Conservation (phyloP, 139 green algal genomes). For the Chlorella sp. region DNA sequence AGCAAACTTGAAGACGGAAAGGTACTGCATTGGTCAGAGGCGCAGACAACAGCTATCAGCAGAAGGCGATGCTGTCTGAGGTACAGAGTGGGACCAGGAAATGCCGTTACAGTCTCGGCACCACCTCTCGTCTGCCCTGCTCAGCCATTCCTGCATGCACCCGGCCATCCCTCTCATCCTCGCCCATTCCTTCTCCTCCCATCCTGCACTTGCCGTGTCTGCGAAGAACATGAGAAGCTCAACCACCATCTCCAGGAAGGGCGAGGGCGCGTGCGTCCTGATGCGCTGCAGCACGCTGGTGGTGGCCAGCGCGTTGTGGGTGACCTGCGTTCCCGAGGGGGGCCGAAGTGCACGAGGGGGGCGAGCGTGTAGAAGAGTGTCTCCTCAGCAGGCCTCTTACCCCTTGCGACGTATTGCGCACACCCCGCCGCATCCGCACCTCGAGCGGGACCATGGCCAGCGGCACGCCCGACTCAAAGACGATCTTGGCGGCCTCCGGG, state of each 20-base stretch:
- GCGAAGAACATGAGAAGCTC: conserved; percentile 78
- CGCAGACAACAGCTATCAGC: too few relatives aligned
- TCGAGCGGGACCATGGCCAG: conserved; percentile 96
- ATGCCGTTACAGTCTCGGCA: too few relatives aligned
- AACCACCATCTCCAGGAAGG: conserved; percentile 56
- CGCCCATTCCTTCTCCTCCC: background rate
- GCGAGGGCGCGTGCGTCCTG: background rate
- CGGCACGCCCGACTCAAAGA: conserved; percentile 76
- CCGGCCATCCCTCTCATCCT: background rate
- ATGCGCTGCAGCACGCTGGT: conserved; percentile 65
- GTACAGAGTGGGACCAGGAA: too few relatives aligned
- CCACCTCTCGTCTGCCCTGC: too few relatives aligned
- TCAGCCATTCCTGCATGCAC: background rate
- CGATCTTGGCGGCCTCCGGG: conserved; percentile 85
- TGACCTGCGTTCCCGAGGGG: conserved; percentile 14
- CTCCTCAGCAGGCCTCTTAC: background rate
- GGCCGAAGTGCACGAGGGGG: background rate
- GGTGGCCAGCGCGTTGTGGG: conserved; percentile 88
- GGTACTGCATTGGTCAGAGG: too few relatives aligned
- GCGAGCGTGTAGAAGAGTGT: background rate
- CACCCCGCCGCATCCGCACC: conserved; percentile 56
- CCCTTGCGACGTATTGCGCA: background rate
- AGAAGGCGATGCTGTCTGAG: too few relatives aligned
- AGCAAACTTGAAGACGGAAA: conserved; percentile 84
- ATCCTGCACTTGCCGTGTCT: conserved; percentile 61